These are phyloP conservation scores for Glycine tomentella DNA, from an alignment of 306 rosid species.

Conservation along the genomic window DNA sequence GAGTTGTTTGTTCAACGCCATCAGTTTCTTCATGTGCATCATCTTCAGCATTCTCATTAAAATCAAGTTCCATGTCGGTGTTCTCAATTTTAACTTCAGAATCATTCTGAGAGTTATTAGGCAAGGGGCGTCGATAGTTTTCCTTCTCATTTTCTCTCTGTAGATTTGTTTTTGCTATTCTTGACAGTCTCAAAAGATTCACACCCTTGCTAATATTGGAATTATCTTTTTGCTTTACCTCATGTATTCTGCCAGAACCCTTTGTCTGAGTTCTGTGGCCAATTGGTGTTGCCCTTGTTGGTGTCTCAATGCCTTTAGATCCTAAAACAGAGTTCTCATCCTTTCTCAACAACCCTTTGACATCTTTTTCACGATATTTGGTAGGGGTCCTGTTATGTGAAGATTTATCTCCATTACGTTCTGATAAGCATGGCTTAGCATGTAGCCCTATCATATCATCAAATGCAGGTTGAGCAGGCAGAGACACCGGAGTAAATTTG, in stretches of 20 bases:
- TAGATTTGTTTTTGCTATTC: slow-evolving; percentile 87
- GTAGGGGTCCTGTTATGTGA: slow-evolving; percentile 81
- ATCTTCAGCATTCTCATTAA: slow-evolving; percentile 87
- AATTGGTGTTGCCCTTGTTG: slow-evolving; percentile 75
- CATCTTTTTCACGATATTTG: slow-evolving; percentile 78
- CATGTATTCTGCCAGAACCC: slow-evolving; percentile 70
- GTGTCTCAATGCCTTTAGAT: slow-evolving; percentile 71
- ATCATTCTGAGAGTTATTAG: slow-evolving; percentile 71
- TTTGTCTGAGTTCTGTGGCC: slow-evolving; percentile 73
- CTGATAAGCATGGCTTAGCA: slow-evolving; percentile 76
- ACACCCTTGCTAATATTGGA: slow-evolving; percentile 68
- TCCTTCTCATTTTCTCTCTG: slow-evolving; percentile 98
- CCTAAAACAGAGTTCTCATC: slow-evolving; percentile 75
- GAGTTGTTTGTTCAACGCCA: slow-evolving; percentile 61
- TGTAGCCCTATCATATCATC: slow-evolving; percentile 73
- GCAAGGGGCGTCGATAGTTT: slow-evolving; percentile 86
- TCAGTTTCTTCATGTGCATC: slow-evolving; percentile 83
- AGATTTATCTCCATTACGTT: slow-evolving; percentile 82
- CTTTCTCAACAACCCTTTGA: slow-evolving; percentile 67
- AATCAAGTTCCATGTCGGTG: slow-evolving; percentile 97
- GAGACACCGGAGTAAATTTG: slow-evolving; percentile 61
- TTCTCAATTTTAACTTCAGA: slow-evolving; percentile 96
- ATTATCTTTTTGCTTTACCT: slow-evolving; percentile 70
- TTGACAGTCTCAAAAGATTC: slow-evolving; percentile 90
- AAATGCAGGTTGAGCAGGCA: slow-evolving; percentile 96